These are phyloP conservation scores for Phytopythium cucurbitacearum DNA, from an alignment of 352 stramenopile genomes.

Conservation along the genomic window DNA sequence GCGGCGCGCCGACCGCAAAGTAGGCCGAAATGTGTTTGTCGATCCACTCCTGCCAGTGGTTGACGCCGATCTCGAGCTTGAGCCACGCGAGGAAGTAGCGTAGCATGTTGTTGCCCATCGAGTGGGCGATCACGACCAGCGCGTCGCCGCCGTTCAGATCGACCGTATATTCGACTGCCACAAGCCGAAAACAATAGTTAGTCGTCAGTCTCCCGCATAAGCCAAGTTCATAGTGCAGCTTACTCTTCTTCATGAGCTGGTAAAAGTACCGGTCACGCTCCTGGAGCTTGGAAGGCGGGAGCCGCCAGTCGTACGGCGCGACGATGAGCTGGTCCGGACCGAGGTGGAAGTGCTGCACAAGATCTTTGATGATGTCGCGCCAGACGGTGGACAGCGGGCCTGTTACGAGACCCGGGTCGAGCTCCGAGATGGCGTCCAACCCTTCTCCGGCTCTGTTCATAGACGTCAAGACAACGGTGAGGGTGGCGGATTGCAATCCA, in stretches of 20 bases:
- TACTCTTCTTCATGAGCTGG: conserved; percentile 70
- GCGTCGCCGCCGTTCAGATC: conserved; percentile 32
- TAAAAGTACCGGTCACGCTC: conserved; percentile 74
- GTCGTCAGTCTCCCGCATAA: not conserved
- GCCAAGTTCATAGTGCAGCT: conserved; percentile 5
- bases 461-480: not conserved
- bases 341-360: conserved; percentile 66
- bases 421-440: conserved; percentile 55
- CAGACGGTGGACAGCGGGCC: conserved; percentile 72
- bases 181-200: conserved; percentile 4
- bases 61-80: conserved; percentile 62
- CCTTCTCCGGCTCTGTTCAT: conserved; percentile 43
- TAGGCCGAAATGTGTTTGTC: conserved; percentile 71
- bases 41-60: conserved; percentile 76
- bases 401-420: conserved; percentile 73
- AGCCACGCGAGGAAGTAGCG: conserved; percentile 84
- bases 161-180: conserved; percentile 57
- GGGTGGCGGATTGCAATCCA: not conserved
- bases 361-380: conserved; percentile 55
- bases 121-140: conserved; percentile 77
- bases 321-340: conserved; percentile 67
- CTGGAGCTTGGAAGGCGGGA: conserved; percentile 68
- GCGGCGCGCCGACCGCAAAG: conserved; percentile 66
- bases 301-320: conserved; percentile 75
- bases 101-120: conserved; percentile 77